Base-by-base conservation (phyloP, 2,329 filamentous ascomycete genomes). In the Furcasterigmium furcatum region DNA sequence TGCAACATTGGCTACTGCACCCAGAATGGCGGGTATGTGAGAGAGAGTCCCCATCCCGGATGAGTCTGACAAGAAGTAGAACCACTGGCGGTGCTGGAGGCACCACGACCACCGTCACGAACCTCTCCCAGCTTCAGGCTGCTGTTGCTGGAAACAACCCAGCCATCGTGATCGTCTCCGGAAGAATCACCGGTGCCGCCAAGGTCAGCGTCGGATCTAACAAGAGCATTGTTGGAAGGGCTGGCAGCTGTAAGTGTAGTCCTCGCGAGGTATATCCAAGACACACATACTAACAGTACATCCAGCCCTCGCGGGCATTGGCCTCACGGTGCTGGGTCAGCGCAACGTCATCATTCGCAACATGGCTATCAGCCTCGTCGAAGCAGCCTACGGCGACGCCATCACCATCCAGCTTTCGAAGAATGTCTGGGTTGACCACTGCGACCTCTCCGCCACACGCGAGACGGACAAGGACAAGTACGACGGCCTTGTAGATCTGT, bases 401-500 rank as follows among this genome's bases (percentile, higher is more conserved):
- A 72, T 83, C 52, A 74, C 71, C 45, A 74, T 82, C 43, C 72
- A 81, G 57, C 58, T 55, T 3, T 70, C 73, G 38, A 74, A 59
- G 45, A 80, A 81, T 47, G 68, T 79, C 52, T 85, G 81, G 81
- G 65, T 85, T 41, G 81, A 85, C 62, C 81, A 85, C 64, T 71
- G 73, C 58, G 80, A 85, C 50, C 68, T 85, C 12, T 79, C 73
- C 6, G 78, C 76, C n/a, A 49, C 49, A 7, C 41, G 49, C 6
- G 42, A 45, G 14, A 69, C 77, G 55, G 77, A 72, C 67, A 85
- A 85, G 65, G 80, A 85, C 65, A 82, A 78, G 63, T 85, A 84
- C 58, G 82, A 85, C 46, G 81, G 82, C 12, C 72, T 85, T 1
- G 62, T 79, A 30, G 82, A 85, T 50, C 64, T 71, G 21, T 82